These are phyloP conservation scores for Sanghuangporus baumii DNA, from an alignment of 1,284 basidiomycete genomes.

Conservation along the genomic window DNA sequence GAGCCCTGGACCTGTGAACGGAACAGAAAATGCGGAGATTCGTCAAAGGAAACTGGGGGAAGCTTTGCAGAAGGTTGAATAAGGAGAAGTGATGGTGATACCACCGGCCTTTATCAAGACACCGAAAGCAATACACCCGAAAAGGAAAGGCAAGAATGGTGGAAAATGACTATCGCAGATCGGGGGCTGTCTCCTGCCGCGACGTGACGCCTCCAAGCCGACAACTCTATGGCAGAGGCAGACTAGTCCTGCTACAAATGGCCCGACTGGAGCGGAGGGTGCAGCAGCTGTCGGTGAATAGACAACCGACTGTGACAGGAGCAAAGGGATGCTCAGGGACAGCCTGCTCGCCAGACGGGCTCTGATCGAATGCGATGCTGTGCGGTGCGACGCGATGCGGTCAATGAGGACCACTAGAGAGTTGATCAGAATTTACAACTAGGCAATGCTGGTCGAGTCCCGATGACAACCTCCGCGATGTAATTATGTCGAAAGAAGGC, in stretches of 20 bases:
- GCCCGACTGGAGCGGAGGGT: neutral
- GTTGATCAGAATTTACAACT: neutral
- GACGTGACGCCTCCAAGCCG: constrained; percentile 5
- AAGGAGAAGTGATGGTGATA: neutral
- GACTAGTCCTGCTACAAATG: neutral
- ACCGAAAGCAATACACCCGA: neutral
- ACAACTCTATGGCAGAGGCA: neutral
- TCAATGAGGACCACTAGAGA: neutral
- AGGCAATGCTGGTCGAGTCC: neutral
- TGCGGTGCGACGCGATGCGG: neutral
- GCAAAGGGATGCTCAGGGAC: neutral
- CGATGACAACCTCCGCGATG: neutral
- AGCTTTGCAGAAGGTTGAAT: neutral
- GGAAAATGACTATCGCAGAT: neutral
- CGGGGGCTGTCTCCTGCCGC: neutral
- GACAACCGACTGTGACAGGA: neutral
- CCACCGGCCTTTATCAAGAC: neutral
- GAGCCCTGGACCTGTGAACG: neutral
- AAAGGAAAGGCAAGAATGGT: neutral
- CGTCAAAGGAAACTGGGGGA: neutral
- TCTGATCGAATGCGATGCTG: neutral
- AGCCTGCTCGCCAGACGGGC: neutral
- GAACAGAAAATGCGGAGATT: neutral
- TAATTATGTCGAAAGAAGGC: neutral
- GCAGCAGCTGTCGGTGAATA: neutral